A percentile compares a stretch with the other conserved stretches of the same genome.
phyloP scores from a whole-genome alignment of 2,329 filamentous ascomycete species.

The Fonsecaea nubica region DNA sequence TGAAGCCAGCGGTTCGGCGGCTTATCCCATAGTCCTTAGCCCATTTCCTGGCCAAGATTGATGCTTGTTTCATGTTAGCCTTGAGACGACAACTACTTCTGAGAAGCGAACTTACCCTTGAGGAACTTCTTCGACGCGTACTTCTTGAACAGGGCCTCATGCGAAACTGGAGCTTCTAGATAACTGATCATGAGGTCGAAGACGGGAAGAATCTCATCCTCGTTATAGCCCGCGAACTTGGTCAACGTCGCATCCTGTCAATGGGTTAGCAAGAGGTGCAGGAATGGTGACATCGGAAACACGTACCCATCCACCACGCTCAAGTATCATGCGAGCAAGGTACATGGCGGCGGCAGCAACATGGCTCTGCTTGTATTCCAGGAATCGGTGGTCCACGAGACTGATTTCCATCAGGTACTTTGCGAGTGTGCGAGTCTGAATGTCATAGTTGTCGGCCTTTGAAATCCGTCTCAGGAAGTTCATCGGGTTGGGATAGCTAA shows the following conservation, averaged over 20 bases:
- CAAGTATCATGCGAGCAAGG: constrained; percentile 84
- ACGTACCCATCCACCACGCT: constrained; percentile 88
- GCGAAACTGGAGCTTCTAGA: constrained; percentile 83
- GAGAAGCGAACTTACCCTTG: constrained; percentile 73
- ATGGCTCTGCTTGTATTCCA: constrained; percentile 86
- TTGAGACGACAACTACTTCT: constrained; percentile 14
- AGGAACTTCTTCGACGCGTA: constrained; percentile 99
- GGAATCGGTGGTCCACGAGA: constrained; percentile 91
- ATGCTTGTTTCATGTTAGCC: constrained; percentile 64
- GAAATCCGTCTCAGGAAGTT: constrained; percentile 99
- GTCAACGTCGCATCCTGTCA: constrained; percentile 78
- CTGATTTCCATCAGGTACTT: constrained; percentile 99
- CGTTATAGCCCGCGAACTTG: constrained; percentile 91
- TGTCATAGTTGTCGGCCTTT: constrained; percentile 99
- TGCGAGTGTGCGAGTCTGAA: constrained; percentile 93
- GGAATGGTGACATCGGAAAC: not conserved
- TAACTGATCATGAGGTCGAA: constrained; percentile 97
- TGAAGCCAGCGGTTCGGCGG: constrained; percentile 30
- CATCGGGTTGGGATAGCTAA: constrained; percentile 99
- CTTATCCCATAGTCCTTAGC: constrained; percentile 73
- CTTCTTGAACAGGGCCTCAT: constrained; percentile 99
- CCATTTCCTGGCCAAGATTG: constrained; percentile 90
- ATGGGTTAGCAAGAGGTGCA: constrained; percentile 33
- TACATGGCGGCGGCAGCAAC: constrained; percentile 95
- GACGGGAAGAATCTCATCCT: constrained; percentile 90